phyloP scores from a whole-genome alignment of 306 rosid genomes.

The Prunus padus region DNA sequence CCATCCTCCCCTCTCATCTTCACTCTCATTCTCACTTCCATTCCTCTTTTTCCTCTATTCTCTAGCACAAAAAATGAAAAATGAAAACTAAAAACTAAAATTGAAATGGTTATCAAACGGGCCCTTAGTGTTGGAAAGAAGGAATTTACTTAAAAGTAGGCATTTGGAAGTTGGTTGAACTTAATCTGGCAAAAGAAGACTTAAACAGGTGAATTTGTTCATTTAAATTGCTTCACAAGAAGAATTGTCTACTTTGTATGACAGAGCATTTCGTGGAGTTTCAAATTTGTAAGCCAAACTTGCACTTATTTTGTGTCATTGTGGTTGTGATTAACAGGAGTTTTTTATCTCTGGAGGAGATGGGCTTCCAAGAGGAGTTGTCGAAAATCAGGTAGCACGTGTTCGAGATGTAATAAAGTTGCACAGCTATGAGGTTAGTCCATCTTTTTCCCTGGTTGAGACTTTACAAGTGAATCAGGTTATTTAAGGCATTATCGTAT shows the following conservation, averaged over 20 bases:
- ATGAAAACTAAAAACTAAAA: too few relatives aligned
- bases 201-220: not conserved
- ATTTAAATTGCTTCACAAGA: not conserved
- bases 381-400: constrained; percentile 90
- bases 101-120: too few relatives aligned
- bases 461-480: not conserved
- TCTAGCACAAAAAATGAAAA: too few relatives aligned
- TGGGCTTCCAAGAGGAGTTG: constrained; percentile 97
- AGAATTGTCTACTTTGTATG: not conserved
- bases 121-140: not conserved
- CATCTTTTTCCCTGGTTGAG: constrained; percentile 24
- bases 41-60: too few relatives aligned
- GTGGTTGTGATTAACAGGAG: constrained; percentile 48
- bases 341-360: constrained; percentile 98
- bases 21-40: too few relatives aligned
- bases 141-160: not conserved
- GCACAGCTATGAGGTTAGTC: constrained; percentile 80
- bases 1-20: too few relatives aligned
- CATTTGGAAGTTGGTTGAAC: not conserved
- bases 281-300: not conserved
- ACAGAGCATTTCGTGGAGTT: not conserved
- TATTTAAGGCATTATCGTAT: not conserved
- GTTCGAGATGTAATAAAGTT: constrained; percentile 72
- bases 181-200: not conserved
- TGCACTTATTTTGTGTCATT: not conserved